phyloP scores from a whole-genome alignment of 306 rosid species.

The Lablab purpureus region DNA sequence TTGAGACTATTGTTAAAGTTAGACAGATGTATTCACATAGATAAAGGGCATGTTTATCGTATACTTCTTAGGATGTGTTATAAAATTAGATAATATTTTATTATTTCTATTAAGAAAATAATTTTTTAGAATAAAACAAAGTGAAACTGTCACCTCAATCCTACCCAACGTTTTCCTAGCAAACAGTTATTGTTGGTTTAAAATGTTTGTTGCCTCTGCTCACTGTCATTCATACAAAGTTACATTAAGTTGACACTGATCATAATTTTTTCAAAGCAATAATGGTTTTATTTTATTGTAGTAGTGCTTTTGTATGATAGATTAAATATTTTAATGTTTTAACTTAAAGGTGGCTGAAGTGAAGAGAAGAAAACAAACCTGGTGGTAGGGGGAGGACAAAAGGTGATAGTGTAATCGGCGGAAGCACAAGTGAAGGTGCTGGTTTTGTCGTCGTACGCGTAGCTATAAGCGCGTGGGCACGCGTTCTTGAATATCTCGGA shows the following conservation, averaged over 20 bases:
- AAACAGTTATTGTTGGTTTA: neutral
- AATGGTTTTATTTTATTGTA: too few species aligned
- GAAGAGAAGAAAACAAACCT: slow-evolving; percentile 47
- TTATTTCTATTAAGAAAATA: too few species aligned
- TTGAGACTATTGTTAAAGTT: too few species aligned
- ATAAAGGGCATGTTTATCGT: too few species aligned
- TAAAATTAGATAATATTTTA: too few species aligned
- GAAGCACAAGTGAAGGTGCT: slow-evolving; percentile 83
- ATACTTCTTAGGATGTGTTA: too few species aligned
- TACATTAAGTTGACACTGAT: too few species aligned
- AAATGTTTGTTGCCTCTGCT: neutral
- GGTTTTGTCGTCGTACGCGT: slow-evolving; percentile 83
- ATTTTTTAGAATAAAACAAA: neutral
- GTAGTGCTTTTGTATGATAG: too few species aligned
- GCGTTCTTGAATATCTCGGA: slow-evolving; percentile 77
- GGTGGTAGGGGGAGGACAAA: slow-evolving; percentile 74
- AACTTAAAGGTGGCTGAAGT: too few species aligned
- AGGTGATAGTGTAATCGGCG: slow-evolving; percentile 74
- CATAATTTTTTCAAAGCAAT: too few species aligned
- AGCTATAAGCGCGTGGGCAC: slow-evolving; percentile 91
- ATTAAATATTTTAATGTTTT: too few species aligned
- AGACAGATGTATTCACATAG: too few species aligned
- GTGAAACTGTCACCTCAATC: neutral
- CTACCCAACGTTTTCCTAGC: slow-evolving; percentile 34
- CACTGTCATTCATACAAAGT: neutral